phyloP scores from a whole-genome alignment of 495 filamentous ascomycete species.

The Xylaria venustula region DNA sequence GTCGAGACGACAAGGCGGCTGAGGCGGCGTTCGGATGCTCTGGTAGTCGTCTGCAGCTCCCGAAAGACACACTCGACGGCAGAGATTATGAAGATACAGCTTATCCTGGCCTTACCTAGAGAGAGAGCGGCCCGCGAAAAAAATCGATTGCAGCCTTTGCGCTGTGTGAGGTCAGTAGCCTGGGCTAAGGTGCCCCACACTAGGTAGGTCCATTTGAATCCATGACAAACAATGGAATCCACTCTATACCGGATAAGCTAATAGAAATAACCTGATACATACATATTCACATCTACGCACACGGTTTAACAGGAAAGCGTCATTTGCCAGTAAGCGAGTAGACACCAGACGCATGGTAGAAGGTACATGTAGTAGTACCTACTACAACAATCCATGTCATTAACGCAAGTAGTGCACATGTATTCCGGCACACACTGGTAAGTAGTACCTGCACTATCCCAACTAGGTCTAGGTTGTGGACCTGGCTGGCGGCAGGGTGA shows the following conservation, averaged over 20 bases:
- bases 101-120: constrained; percentile 11
- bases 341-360: too few species aligned
- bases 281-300: too few species aligned
- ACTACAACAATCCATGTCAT: too few species aligned
- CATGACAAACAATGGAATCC: too few species aligned
- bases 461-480: not conserved
- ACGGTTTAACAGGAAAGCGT: too few species aligned
- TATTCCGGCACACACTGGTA: too few species aligned
- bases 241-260: too few species aligned
- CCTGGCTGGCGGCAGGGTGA: not conserved
- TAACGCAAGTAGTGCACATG: too few species aligned
- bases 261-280: too few species aligned
- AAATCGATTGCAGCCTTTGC: constrained; percentile 21
- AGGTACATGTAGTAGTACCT: too few species aligned
- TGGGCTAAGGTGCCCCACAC: constrained; percentile 8
- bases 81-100: constrained; percentile 7
- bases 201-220: not conserved
- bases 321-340: too few species aligned
- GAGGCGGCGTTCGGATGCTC: not conserved
- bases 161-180: constrained; percentile 27
- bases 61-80: not conserved
- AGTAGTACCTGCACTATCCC: not conserved
- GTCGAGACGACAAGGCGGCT: not conserved
- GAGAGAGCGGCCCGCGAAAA: constrained; percentile 18
- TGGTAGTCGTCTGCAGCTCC: not conserved